A percentile compares a stretch with the other conserved stretches of the same genome.
Conservation (phyloP, 345 rosid species). For the Gossypioides kirkii region DNA sequence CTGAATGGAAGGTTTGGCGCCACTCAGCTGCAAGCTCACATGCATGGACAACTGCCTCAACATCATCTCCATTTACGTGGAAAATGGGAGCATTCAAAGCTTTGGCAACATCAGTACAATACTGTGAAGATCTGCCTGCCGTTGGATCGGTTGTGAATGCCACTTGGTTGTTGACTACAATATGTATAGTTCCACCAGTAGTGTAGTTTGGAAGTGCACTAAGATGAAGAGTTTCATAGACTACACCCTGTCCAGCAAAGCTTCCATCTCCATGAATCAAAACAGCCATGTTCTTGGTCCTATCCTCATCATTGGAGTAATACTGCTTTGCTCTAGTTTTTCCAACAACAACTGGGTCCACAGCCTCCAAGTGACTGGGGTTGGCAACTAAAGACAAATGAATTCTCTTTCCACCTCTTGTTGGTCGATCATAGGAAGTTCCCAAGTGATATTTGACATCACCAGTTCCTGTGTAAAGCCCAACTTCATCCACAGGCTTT, state of each 20-base stretch:
- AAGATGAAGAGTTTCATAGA: conserved; percentile 79
- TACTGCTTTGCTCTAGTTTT: conserved; percentile 84
- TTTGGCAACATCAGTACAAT: conserved; percentile 85
- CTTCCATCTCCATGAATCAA: conserved; percentile 91
- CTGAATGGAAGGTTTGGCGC: conserved; percentile 84
- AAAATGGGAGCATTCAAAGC: conserved; percentile 78
- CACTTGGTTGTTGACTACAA: conserved; percentile 86
- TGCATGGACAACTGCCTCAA: conserved; percentile 73
- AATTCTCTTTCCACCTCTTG: background rate
- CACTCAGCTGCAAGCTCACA: conserved; percentile 87
- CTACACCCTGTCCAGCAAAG: conserved; percentile 89
- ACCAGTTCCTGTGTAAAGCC: background rate
- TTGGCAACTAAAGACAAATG: conserved; percentile 21
- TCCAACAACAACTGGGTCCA: conserved; percentile 77
- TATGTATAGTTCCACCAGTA: conserved; percentile 78
- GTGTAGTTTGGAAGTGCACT: conserved; percentile 82
- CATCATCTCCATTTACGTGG: conserved; percentile 73
- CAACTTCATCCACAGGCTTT: background rate
- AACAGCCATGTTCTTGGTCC: conserved; percentile 67
- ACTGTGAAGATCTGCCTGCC: conserved; percentile 77
- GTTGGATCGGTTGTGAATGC: conserved; percentile 83
- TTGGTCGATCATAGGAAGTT: background rate
- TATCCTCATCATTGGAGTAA: conserved; percentile 54
- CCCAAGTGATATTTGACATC: background rate
- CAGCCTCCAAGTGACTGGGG: conserved; percentile 91